These are phyloP conservation scores for Monocercomonoides exilis DNA, from an alignment of 78 protist species.

Conservation along the genomic window DNA sequence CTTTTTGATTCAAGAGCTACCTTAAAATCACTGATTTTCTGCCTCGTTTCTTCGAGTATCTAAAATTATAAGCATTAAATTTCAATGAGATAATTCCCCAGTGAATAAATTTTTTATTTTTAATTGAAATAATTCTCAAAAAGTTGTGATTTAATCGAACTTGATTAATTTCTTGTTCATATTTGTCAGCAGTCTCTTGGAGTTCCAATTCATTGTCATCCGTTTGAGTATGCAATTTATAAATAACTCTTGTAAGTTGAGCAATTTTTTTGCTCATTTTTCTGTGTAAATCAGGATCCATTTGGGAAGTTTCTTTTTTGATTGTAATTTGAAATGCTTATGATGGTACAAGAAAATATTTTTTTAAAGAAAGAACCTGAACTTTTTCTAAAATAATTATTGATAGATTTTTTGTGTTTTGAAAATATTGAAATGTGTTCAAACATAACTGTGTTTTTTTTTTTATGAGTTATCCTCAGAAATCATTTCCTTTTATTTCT, in stretches of 20 bases:
- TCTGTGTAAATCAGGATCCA: not conserved
- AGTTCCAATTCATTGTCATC: conserved; percentile 42
- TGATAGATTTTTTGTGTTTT: too few relatives aligned
- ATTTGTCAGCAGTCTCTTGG: conserved; percentile 11
- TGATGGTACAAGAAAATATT: too few relatives aligned
- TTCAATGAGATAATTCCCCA: not conserved
- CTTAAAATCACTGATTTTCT: conserved; percentile 15
- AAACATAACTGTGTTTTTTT: too few relatives aligned
- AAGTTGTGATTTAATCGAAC: not conserved
- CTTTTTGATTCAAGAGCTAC: conserved; percentile 15
- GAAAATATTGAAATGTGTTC: too few relatives aligned
- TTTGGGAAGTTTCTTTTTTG: too few relatives aligned
- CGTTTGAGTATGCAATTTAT: conserved; percentile 45
- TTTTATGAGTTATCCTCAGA: too few relatives aligned
- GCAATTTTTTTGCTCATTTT: conserved; percentile 58
- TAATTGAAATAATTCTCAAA: conserved; percentile 3
- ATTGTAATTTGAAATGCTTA: too few relatives aligned
- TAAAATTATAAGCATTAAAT: not conserved
- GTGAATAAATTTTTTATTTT: not conserved
- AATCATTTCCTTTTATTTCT: too few relatives aligned
- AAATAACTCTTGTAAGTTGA: conserved; percentile 53
- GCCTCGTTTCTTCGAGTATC: conserved; percentile 33
- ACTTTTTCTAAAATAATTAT: too few relatives aligned
- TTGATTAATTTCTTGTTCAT: conserved; percentile 45
- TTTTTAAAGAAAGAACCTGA: too few relatives aligned